Conservation (phyloP, 768 basidiomycete species). For the Gymnopilus dilepis region DNA sequence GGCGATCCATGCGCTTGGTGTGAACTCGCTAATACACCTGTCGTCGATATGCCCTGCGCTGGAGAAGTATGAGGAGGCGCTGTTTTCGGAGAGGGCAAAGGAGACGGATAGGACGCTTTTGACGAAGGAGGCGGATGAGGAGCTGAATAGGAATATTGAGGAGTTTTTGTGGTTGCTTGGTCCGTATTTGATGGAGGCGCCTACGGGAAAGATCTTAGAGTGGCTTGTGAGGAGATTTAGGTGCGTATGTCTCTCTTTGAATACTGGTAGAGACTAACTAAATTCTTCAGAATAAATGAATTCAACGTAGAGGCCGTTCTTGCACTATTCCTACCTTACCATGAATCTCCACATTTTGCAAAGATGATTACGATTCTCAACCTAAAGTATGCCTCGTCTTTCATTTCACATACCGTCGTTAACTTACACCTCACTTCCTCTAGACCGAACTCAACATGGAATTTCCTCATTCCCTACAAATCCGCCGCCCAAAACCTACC, state of each 20-base stretch:
- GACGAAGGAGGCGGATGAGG: conserved; percentile 60
- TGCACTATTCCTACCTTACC: conserved; percentile 89
- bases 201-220: conserved; percentile 85
- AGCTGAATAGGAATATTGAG: conserved; percentile 65
- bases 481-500: conserved; percentile 78
- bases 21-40: conserved; percentile 80
- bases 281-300: conserved; percentile 76
- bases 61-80: conserved; percentile 61
- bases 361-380: conserved; percentile 91
- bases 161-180: conserved; percentile 74
- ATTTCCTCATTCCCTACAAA: conserved; percentile 77
- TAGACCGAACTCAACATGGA: conserved; percentile 68
- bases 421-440: not conserved
- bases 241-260: conserved; percentile 47
- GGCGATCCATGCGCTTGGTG: conserved; percentile 79
- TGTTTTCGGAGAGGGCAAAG: conserved; percentile 85
- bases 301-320: conserved; percentile 86
- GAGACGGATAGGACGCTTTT: conserved; percentile 80
- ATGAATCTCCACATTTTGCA: conserved; percentile 92
- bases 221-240: conserved; percentile 95
- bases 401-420: not conserved
- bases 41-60: conserved; percentile 63
- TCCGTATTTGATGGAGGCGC: conserved; percentile 80
- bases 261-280: conserved; percentile 2
- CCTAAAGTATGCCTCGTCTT: conserved; percentile 56